A percentile compares a stretch with the other conserved stretches of the same genome.
phyloP scores from a whole-genome alignment of 306 rosid genomes.

The Erythrophleum fordii region DNA sequence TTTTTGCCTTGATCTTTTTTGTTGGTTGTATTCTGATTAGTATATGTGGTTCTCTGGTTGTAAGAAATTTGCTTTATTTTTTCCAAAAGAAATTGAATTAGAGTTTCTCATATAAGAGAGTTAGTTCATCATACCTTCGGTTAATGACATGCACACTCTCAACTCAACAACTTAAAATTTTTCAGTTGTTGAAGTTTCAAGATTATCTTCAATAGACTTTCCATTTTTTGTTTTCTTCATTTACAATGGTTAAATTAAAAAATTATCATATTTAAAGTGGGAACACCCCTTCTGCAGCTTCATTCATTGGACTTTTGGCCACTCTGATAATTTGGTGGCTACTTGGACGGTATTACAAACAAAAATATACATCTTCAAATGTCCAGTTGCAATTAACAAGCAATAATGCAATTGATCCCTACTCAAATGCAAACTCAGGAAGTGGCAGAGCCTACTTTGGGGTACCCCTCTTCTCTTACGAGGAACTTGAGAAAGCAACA shows the following conservation, averaged over 20 bases:
- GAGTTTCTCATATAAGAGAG: not conserved
- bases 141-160: not conserved
- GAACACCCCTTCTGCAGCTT: constrained; percentile 15
- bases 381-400: constrained; percentile 16
- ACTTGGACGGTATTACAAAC: not conserved
- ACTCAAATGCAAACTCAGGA: not conserved
- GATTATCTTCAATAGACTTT: not conserved
- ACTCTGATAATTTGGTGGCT: not conserved
- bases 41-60: not conserved
- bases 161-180: not conserved
- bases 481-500: constrained; percentile 59
- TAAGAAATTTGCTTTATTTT: not conserved
- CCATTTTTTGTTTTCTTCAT: not conserved
- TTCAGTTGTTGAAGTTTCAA: not conserved
- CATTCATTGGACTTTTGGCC: constrained; percentile 14
- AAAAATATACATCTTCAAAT: constrained; percentile 14
- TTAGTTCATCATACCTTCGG: not conserved
- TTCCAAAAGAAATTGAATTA: not conserved
- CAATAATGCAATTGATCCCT: constrained; percentile 12
- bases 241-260: too few relatives aligned
- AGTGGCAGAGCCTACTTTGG: constrained; percentile 30
- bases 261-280: not conserved
- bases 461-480: constrained; percentile 44
- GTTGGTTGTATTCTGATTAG: not conserved
- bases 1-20: not conserved